Base-by-base conservation (phyloP, 768 basidiomycete genomes). In the Podaxis sp. region DNA sequence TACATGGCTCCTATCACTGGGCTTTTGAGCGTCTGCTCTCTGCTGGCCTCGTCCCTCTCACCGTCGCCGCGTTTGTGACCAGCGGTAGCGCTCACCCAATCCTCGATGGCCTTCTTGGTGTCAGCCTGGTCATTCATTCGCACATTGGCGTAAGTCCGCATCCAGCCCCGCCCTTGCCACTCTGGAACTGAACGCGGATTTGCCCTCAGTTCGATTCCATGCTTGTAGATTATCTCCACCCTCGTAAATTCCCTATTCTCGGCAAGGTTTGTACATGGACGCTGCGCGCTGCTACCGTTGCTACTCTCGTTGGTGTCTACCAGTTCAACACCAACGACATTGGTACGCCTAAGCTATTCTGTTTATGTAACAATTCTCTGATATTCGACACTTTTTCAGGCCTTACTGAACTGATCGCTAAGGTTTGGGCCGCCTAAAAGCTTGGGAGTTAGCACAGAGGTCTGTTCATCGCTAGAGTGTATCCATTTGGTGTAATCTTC, bases 291-390 rank as follows among this genome's bases (percentile, higher is more conserved):
- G 77, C 86, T 4, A 98, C 97, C 28, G 84, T 88, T 40, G 93
- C 87, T 21, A 86, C 90, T 4, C 80, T 95, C 55, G 86, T 93
- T 48, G 96, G 97, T 14, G 83, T 98, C 5, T 99, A 97, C 77
- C 90, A 97, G 73, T 98, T 98, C 80, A 98, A 98, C 78, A 98
- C 97, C 46, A 94, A 96, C 70, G 96, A 98, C 71, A 87, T 99
- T 64, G 95, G 97, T 97, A 66, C 65, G 91, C n/a, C n/a, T 6
- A 36, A 35, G 18, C 47, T 9, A 6, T n/a, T 38, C 55, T 40
- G 50, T 62, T 11, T 56, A 36, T 55, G 44, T 9, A n/a, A 38
- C 54, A 16, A 2, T 46, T 6, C 37, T 11, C 25, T 59, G 36
- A 38, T 63, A 38, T 63, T 14, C 57, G 28, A 35, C 35, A 52